Evolutionary conservation across 2,329 filamentous ascomycete genomes (phyloP), one percentile per base, ranked within the genome.

Genomic region (Exophiala viscosa): DNA sequence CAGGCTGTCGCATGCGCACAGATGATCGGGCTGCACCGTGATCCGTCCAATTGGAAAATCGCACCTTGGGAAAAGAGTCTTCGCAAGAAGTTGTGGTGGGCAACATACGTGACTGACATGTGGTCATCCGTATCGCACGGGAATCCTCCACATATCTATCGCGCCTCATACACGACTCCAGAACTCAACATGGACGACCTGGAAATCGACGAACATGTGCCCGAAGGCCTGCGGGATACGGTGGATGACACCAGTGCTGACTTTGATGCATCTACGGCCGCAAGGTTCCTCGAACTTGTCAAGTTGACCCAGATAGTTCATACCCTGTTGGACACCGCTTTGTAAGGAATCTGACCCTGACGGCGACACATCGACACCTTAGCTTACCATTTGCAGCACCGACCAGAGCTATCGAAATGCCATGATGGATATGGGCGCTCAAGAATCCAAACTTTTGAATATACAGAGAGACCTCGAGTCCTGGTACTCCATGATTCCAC

Each of bases 91-190:
- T 59, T 77, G 3, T 77, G 74, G 74, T 77, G 74, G 74, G 71
- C 70, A 0, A 67, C 68, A 0, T 74, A 70, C 40, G 58, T 69
- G 3, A 66, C 69, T 0, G 75, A 77, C 49, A 68, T 68, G 23
- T 77, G 75, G 75, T 71, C 74, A 1, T 67, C 73, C 1, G 66
- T 76, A 23, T 72, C 70, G 34, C 74, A 77, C 51, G 75, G 75
- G 0, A 76, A 76, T 43, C 73, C 75, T 3, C 73, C 74, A 1
- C 74, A 76, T 55, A 71, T 77, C 20, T 66, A 67, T 43, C 55
- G 58, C 2, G 65, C 64, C 2, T 72, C 74, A 0, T 77, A 72
- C 48, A 71, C 69, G 42, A 77, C 75, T 0, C 52, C 64, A 0
- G 60, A 66, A 2, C 66, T 70, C 5, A 63, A 66, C 5, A 67